phyloP scores from a whole-genome alignment of 2,329 filamentous ascomycete species.

The Pseudogymnoascus sp. region DNA sequence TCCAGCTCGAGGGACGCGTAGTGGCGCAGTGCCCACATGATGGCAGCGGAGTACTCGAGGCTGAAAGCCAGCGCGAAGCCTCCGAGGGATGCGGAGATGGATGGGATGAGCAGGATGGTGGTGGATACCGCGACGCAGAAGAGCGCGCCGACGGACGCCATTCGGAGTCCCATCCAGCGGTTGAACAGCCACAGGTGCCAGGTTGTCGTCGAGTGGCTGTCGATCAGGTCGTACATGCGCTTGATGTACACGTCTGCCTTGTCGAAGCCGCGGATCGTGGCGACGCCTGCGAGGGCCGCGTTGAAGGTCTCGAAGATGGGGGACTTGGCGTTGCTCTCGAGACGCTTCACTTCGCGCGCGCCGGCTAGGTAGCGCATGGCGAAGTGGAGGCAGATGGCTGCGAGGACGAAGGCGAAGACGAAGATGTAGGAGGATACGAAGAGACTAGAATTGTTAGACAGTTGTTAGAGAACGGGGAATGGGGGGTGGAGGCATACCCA shows the following conservation, averaged over 20 bases:
- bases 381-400: conserved; percentile 49
- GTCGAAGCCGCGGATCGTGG: conserved; percentile 68
- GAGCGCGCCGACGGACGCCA: conserved; percentile 59
- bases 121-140: conserved; percentile 60
- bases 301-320: conserved; percentile 77
- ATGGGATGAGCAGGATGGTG: conserved; percentile 52
- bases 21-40: conserved; percentile 58
- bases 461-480: neutral
- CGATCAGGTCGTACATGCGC: conserved; percentile 62
- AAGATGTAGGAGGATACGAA: conserved; percentile 63
- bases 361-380: conserved; percentile 58
- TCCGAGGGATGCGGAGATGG: conserved; percentile 61
- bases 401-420: conserved; percentile 49
- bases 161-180: conserved; percentile 68
- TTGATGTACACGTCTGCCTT: conserved; percentile 59
- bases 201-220: conserved; percentile 57
- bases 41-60: conserved; percentile 55
- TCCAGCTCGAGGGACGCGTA: conserved; percentile 67
- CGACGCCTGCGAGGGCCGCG: conserved; percentile 61
- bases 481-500: conserved; percentile 30
- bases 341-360: conserved; percentile 65
- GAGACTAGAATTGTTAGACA: conserved; percentile 28
- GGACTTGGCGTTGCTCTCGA: conserved; percentile 69
- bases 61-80: conserved; percentile 71
- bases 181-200: conserved; percentile 67